Base-by-base conservation (phyloP, 345 rosid species). In the Populus simonii region DNA sequence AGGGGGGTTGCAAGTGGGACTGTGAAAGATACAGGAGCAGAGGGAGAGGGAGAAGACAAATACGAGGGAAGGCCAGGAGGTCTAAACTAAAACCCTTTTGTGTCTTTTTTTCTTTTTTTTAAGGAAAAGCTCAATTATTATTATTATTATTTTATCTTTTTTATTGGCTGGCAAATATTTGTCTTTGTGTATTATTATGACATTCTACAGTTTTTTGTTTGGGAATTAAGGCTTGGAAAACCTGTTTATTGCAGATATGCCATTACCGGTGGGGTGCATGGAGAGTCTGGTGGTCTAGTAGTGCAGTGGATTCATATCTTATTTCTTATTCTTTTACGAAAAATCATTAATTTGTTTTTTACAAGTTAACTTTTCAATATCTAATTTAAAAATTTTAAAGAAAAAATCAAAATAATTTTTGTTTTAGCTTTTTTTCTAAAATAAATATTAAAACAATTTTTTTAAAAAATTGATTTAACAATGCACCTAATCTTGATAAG, bases 1-100 rank as follows among this genome's bases (percentile, higher is more conserved):
- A 49, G 27, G 69, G 63, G 62, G 13, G 25, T 41, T 78, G 80
- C 89, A 80, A 85, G 81, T 83, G 76, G 86, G 80, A 72, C 75
- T 43, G 84, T 23, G 70, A 53, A 59, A 23, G 74, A 7, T 8
- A 61, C 53, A 73, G 81, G 9, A 67, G 76, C 71, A 71, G 77
- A 77, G 35, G 36, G 35, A 53, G 80, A 61, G 77, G 84, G 75
- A 70, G 18, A 33, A 72, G 72, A 62, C 12, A 15, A 15, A 71
- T 35, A 33, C 8, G 7, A 49, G 51, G 22, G 20, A 49, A 68
- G 27, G 68, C 18, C 27, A 57, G 10, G 8, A 23, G 39, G 62
- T 15, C 83, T 11, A 10, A 41, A 2, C 45, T 75, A 72, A 85
- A 85, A 83, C 87, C 85, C 87, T 83, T 33, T 33, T 71, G 39